phyloP scores from a whole-genome alignment of 768 basidiomycete genomes.

The Cyclocybe cylindracea region DNA sequence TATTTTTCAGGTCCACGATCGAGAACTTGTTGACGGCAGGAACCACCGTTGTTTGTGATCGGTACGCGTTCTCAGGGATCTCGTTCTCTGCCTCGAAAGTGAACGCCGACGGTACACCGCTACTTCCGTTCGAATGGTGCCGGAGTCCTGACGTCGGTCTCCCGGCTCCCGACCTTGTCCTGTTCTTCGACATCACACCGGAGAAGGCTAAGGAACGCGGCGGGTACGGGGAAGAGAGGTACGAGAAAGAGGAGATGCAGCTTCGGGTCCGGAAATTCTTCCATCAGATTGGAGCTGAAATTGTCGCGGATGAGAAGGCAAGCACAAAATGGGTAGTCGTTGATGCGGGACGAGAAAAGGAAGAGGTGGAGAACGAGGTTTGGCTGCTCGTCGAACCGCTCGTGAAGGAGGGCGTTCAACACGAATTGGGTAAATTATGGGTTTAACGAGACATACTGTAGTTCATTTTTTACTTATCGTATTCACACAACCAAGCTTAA shows the following conservation, averaged over 20 bases:
- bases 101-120: slow-evolving; percentile 11
- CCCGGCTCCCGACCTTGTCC: slow-evolving; percentile 83
- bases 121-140: slow-evolving; percentile 82
- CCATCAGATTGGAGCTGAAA: slow-evolving; percentile 54
- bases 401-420: slow-evolving; percentile 31
- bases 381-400: slow-evolving; percentile 54
- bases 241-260: slow-evolving; percentile 83
- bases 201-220: slow-evolving; percentile 67
- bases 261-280: slow-evolving; percentile 62
- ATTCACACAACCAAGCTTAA: no score
- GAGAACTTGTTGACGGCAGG: slow-evolving; percentile 58
- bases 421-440: slow-evolving; percentile 57
- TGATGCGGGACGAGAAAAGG: slow-evolving; percentile 55
- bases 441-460: no score
- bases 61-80: slow-evolving; percentile 96
- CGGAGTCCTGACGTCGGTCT: slow-evolving; percentile 82
- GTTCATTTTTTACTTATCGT: no score
- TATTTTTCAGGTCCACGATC: slow-evolving; percentile 54
- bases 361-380: slow-evolving; percentile 53
- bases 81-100: slow-evolving; percentile 78
- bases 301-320: slow-evolving; percentile 21
- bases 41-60: slow-evolving; percentile 81
- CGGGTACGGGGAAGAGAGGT: slow-evolving; percentile 86
- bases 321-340: slow-evolving; percentile 49
- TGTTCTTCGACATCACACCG: slow-evolving; percentile 85